These are phyloP conservation scores for Didymella lethalis DNA, from an alignment of 2,329 filamentous ascomycete species.

Conservation along the genomic window DNA sequence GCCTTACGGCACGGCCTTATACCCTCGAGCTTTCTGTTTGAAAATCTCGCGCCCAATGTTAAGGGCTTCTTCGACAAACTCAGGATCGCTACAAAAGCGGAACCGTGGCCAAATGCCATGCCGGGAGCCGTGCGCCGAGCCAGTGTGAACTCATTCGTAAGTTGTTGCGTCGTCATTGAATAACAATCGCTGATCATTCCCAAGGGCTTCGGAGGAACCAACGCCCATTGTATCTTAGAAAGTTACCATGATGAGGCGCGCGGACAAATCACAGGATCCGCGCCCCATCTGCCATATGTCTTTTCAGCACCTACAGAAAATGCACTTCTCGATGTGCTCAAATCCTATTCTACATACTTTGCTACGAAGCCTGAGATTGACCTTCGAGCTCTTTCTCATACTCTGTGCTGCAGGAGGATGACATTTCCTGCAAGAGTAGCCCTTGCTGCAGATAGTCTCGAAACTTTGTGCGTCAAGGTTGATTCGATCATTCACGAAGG, in stretches of 20 bases:
- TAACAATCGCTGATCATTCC: background rate
- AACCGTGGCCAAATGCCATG: conserved; percentile 23
- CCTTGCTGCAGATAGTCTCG: background rate
- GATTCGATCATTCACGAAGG: background rate
- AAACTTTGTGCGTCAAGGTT: background rate
- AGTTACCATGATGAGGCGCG: background rate
- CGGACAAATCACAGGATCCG: background rate
- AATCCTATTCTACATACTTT: background rate
- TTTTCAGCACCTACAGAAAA: conserved; percentile 19
- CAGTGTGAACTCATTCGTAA: conserved; percentile 30
- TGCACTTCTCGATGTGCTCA: background rate
- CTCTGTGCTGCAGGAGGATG: conserved; percentile 7
- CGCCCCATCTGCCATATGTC: background rate
- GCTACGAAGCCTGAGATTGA: background rate
- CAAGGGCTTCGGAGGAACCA: conserved; percentile 35
- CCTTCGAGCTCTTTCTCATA: conserved; percentile 5
- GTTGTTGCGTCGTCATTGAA: background rate
- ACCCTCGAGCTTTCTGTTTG: conserved; percentile 46
- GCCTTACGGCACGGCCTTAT: conserved; percentile 32
- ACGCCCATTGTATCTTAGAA: conserved; percentile 37
- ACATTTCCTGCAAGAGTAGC: background rate
- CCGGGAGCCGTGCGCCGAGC: conserved; percentile 18
- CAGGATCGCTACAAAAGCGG: conserved; percentile 11
- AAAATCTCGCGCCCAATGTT: conserved; percentile 43
- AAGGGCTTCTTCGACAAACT: conserved; percentile 30